Evolutionary conservation across 371 early-diverging fungal species (phyloP), one percentile per base, ranked within the genome.

Genomic region (Mucor velutinosus): DNA sequence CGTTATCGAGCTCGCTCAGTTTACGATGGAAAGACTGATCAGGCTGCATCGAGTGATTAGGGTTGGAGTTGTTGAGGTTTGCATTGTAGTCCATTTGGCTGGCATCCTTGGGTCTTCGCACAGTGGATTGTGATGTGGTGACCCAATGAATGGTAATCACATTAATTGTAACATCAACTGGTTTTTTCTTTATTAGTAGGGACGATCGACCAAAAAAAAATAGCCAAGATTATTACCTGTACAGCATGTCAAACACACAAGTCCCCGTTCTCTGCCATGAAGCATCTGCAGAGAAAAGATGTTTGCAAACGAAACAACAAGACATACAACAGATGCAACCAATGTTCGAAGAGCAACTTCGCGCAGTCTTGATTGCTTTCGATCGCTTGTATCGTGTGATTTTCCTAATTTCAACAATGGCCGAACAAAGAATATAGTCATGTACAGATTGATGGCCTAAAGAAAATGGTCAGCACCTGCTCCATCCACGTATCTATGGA

Each of bases 61-160:
- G 30, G 19, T 58, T 33, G 8, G 27, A 10, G 35, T 30, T 30
- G 58, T 30, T 19, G 6, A 17, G 58, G 11, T 58, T 58, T 30
- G 58, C 11, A 35, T 33, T 33, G 19, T 35, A 58, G 17, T 58
- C 37, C 19, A 33, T 10, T n/a, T 60, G 15, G 29, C 41, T 41
- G 14, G 19, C 21, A 4, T 62, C 51, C 4, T 30, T 33, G 3
- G 29, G 23, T 43, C 30, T 57, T 39, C 30, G n/a, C 17, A n/a
- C 4, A 27, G 45, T 14, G 0, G 47, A 19, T 41, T 60, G 60
- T 10, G 65, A 29, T n/a, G 65, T 35, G 35, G 35, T 64, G 62
- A 85, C 85, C 86, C 86, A 87, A 56, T 87, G 87, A 58, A 87
- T 78, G 1, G 84, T 78, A n/a, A 82, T 65, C 0, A 83, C 82